Conservation (phyloP, 2,329 filamentous ascomycete species). For the Arthroderma uncinatum region DNA sequence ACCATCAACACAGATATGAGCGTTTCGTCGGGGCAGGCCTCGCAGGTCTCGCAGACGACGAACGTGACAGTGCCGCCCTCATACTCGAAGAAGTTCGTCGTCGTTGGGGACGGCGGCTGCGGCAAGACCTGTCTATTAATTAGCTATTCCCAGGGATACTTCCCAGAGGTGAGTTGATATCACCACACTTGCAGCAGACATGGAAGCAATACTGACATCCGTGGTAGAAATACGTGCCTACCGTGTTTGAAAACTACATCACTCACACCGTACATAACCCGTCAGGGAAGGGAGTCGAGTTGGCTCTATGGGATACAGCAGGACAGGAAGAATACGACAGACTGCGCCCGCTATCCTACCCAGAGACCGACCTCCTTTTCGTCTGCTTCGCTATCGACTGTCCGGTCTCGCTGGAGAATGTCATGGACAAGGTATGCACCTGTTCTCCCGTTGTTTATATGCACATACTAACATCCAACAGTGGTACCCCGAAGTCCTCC, state of each 20-base stretch:
- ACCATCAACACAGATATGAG: slow-evolving; percentile 79
- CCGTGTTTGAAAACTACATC: slow-evolving; percentile 99
- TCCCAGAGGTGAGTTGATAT: slow-evolving; percentile 66
- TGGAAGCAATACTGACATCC: background rate
- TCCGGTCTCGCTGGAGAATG: slow-evolving; percentile 94
- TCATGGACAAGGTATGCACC: slow-evolving; percentile 84
- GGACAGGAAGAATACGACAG: slow-evolving; percentile 98
- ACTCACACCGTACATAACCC: slow-evolving; percentile 83
- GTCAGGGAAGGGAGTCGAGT: slow-evolving; percentile 86
- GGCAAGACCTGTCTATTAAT: slow-evolving; percentile 98
- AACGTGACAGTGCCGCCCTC: slow-evolving; percentile 78
- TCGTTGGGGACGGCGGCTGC: slow-evolving; percentile 94
- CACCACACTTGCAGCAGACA: too few species aligned
- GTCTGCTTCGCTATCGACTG: slow-evolving; percentile 99
- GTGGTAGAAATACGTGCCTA: slow-evolving; percentile 93
- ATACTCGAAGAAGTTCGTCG: slow-evolving; percentile 98
- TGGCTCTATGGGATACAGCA: slow-evolving; percentile 96
- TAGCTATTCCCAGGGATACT: slow-evolving; percentile 97
- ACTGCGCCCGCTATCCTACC: slow-evolving; percentile 87
- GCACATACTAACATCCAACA: slow-evolving; percentile 29
- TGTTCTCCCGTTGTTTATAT: background rate
- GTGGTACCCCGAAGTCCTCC: slow-evolving; percentile 99
- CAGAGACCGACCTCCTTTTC: slow-evolving; percentile 93
- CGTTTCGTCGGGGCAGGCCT: slow-evolving; percentile 59
- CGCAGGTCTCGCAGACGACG: slow-evolving; percentile 50